phyloP scores from a whole-genome alignment of 768 basidiomycete species.

The Amanita exitialis region DNA sequence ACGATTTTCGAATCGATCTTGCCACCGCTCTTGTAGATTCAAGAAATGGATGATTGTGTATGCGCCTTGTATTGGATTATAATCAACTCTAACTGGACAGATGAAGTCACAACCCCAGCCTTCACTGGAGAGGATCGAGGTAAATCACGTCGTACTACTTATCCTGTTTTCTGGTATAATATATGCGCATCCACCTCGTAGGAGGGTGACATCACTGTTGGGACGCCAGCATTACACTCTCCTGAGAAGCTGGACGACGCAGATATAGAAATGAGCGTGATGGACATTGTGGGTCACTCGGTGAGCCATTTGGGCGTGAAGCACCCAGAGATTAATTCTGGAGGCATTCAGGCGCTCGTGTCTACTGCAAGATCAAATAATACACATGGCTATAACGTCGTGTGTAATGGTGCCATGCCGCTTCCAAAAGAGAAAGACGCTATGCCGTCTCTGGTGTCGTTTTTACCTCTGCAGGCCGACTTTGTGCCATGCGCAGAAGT shows the following conservation, averaged over 20 bases:
- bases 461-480: no score
- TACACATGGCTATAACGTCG: neutral
- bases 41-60: neutral
- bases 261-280: neutral
- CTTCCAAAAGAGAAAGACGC: no score
- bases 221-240: neutral
- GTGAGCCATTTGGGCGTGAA: neutral
- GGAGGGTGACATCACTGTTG: neutral
- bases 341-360: neutral
- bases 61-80: neutral
- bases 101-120: neutral
- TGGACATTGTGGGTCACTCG: neutral
- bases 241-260: neutral
- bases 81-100: neutral
- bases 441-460: no score
- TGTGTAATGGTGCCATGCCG: no score
- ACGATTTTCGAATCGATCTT: neutral
- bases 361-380: neutral
- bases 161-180: neutral
- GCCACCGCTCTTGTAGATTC: neutral
- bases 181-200: neutral
- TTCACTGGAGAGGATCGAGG: neutral
- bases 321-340: neutral
- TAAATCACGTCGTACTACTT: neutral
- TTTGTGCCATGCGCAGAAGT: no score